phyloP scores from a whole-genome alignment of 1,284 basidiomycete genomes.

The Boletus smithii region DNA sequence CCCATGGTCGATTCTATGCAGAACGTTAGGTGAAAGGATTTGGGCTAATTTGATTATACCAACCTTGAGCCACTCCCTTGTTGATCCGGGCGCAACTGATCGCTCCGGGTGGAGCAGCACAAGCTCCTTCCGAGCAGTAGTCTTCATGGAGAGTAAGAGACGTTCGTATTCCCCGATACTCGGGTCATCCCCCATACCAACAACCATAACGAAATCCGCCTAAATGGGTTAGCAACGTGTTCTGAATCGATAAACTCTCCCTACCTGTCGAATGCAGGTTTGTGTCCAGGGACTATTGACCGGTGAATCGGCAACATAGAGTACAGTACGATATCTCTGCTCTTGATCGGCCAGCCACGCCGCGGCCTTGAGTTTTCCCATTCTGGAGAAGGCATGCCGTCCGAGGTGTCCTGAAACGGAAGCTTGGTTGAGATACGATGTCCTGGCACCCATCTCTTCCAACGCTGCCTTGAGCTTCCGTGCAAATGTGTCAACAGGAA shows the following conservation, averaged over 20 bases:
- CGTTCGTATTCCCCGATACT: conserved; percentile 90
- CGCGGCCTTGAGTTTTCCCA: conserved; percentile 91
- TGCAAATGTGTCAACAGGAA: conserved; percentile 86
- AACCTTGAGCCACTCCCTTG: conserved; percentile 94
- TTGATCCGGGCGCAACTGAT: conserved; percentile 86
- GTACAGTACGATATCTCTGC: conserved; percentile 84
- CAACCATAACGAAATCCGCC: conserved; percentile 95
- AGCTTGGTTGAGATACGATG: conserved; percentile 87
- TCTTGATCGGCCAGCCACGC: conserved; percentile 96
- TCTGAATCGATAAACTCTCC: conserved; percentile 17
- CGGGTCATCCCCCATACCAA: conserved; percentile 93
- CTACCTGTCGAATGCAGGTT: conserved; percentile 89
- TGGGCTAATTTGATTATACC: conserved; percentile 15
- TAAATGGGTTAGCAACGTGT: conserved; percentile 33
- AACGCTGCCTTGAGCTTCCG: conserved; percentile 84
- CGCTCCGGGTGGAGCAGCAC: conserved; percentile 92
- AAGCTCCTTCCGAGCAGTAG: conserved; percentile 95
- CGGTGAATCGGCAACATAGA: conserved; percentile 92
- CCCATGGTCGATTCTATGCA: conserved; percentile 84
- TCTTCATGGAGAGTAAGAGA: conserved; percentile 90
- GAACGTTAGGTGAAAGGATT: conserved; percentile 6
- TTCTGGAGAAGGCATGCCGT: conserved; percentile 87
- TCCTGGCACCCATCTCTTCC: conserved; percentile 85
- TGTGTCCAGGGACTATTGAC: conserved; percentile 95
- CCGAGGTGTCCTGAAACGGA: conserved; percentile 88